Conservation (phyloP, 768 basidiomycete genomes). For the Naganishia friedmannii region DNA sequence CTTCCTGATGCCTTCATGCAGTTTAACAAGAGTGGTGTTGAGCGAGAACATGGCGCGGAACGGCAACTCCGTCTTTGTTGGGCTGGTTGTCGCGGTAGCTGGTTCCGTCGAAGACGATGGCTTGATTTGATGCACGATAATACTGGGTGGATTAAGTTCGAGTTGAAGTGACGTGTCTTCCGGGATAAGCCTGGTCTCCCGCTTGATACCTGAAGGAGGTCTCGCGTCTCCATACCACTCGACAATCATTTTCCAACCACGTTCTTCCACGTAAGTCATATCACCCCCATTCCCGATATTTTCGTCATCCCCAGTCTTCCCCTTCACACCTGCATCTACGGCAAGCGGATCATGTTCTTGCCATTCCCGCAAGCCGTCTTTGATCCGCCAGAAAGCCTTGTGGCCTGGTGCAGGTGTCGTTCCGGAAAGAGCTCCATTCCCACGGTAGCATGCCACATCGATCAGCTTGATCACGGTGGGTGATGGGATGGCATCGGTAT, state of each 20-base stretch:
- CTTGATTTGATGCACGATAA: constrained; percentile 58
- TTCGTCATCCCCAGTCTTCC: constrained; percentile 3
- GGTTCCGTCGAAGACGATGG: constrained; percentile 52
- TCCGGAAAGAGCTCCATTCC: neutral
- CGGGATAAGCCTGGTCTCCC: constrained; percentile 8
- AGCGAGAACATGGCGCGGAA: neutral
- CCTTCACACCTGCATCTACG: constrained; percentile 1
- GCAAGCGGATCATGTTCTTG: constrained; percentile 7
- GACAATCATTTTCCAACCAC: constrained; percentile 29
- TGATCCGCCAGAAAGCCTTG: constrained; percentile 25
- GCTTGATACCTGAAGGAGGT: constrained; percentile 7
- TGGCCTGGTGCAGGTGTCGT: constrained; percentile 20
- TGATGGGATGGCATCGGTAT: neutral
- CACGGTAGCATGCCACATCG: neutral
- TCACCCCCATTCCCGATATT: constrained; percentile 20
- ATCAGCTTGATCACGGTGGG: constrained; percentile 3
- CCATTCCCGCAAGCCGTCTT: constrained; percentile 21
- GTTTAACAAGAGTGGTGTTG: constrained; percentile 2
- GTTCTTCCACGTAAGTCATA: constrained; percentile 24
- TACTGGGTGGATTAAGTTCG: constrained; percentile 69
- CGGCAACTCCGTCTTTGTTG: neutral
- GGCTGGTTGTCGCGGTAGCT: neutral
- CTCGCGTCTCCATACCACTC: constrained; percentile 27
- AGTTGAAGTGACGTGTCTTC: constrained; percentile 54
- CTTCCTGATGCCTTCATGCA: constrained; percentile 15